Base-by-base conservation (phyloP, 1,139 yeast genomes). In the Geotrichum bryndzae region DNA sequence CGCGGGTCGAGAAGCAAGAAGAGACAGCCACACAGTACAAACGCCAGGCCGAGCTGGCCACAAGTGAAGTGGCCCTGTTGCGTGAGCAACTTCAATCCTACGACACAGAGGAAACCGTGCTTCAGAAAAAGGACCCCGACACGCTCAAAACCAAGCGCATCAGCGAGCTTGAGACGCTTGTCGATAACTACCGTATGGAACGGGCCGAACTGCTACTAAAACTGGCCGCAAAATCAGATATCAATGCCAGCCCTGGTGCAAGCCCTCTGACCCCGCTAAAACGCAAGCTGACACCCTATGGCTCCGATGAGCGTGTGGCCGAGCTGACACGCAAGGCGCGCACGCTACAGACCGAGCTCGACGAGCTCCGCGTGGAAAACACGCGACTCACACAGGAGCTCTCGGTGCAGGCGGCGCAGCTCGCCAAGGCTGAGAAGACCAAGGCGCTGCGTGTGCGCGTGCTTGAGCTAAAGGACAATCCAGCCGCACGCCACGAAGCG, bases 381-480 rank as follows among this genome's bases (percentile, higher is more conserved):
- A 46, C 63, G 8, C 67, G 66, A 25, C 62, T 67, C 10, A 61
- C 61, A 3, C 68, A 69, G 58, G 73, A 72, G 45, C 65, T 71
- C 27, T 67, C 62, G 10, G 69, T 67, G 15, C 53, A 63, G 18
- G 61, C 83, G 63, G 72, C 76, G 53, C 80, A 80, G 68, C 82
- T 82, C 61, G 70, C 78, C 13, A 71, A 73, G 18, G 35, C 62
- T 18, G 58, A 66, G 31, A 63, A 67, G 54, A 61, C 82, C 10
- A 69, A 71, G 31, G 70, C 75, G 5, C 67, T 79, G 11, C 2
- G 55, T 6, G 50, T 56, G n/a, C 80, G 85, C 56, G 79, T 89
- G 0, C 73, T 90, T 25, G 90, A 88, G 72, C 74, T 88, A 60
- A 80, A 85, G 61, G 80, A 83, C 51, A 89, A 87, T 69, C 96